Evolutionary conservation across 2,329 filamentous ascomycete species (phyloP).

Genomic region (Cordyceps cicadae): DNA sequence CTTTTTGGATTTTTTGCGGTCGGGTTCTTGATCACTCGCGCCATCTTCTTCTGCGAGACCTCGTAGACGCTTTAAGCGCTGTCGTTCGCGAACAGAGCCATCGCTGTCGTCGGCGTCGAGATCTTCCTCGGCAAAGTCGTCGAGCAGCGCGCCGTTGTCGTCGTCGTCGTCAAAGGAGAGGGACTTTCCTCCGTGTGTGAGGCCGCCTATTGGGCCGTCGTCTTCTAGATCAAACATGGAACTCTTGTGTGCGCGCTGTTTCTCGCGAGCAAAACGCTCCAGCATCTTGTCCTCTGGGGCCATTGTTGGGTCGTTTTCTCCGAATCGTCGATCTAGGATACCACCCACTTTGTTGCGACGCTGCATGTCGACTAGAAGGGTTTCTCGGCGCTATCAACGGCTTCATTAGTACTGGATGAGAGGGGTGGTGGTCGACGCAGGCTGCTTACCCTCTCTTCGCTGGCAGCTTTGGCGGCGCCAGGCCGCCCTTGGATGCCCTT

Average conservation of each 20-base stretch:
- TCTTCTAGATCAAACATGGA: slow-evolving; percentile 89
- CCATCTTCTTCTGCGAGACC: slow-evolving; percentile 36
- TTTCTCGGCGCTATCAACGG: slow-evolving; percentile 57
- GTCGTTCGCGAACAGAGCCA: slow-evolving; percentile 43
- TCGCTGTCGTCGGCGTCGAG: slow-evolving; percentile 54
- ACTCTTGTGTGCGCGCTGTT: slow-evolving; percentile 65
- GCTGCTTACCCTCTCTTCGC: slow-evolving; percentile 69
- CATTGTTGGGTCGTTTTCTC: slow-evolving; percentile 92
- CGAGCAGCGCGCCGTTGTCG: slow-evolving; percentile 39
- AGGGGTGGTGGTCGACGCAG: not conserved
- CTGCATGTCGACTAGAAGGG: slow-evolving; percentile 83
- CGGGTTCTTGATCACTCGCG: slow-evolving; percentile 52
- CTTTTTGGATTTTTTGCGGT: slow-evolving; percentile 87
- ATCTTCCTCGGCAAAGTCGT: slow-evolving; percentile 77
- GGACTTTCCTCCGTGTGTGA: slow-evolving; percentile 79
- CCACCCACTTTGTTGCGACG: slow-evolving; percentile 84
- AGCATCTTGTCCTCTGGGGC: slow-evolving; percentile 86
- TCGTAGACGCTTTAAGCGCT: slow-evolving; percentile 50
- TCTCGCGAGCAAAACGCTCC: slow-evolving; percentile 83
- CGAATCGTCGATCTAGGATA: slow-evolving; percentile 86
- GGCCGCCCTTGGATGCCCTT: slow-evolving; percentile 64
- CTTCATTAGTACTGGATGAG: slow-evolving; percentile 12
- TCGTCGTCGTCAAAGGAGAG: slow-evolving; percentile 58
- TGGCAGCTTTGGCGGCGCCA: slow-evolving; percentile 73
- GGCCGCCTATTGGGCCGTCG: slow-evolving; percentile 49